A percentile compares a stretch with the other conserved stretches of the same genome.
phyloP scores from a whole-genome alignment of 164 flowering plant species.

The Chloranthus sessilifolius region DNA sequence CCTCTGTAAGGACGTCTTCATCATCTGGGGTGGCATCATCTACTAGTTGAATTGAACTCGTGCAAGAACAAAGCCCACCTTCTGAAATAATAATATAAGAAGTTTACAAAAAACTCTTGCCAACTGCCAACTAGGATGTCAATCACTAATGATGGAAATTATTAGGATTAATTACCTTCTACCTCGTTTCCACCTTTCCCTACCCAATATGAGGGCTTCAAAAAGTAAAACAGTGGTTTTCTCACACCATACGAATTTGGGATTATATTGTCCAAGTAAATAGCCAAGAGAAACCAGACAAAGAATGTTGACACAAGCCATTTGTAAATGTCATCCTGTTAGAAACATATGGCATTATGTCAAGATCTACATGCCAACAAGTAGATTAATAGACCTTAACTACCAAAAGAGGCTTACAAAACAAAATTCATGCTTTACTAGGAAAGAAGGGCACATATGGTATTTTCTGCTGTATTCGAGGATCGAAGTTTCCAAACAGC shows the following conservation, averaged over 20 bases:
- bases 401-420: background rate
- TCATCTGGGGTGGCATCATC: slow-evolving; percentile 61
- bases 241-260: slow-evolving; percentile 82
- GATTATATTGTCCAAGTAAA: slow-evolving; percentile 86
- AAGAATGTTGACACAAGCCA: slow-evolving; percentile 70
- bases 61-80: slow-evolving; percentile 77
- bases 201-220: slow-evolving; percentile 84
- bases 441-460: background rate
- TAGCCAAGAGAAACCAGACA: slow-evolving; percentile 77
- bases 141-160: slow-evolving; percentile 1
- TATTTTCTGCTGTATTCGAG: background rate
- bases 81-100: slow-evolving; percentile 32
- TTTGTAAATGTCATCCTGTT: slow-evolving; percentile 70
- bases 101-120: background rate
- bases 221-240: slow-evolving; percentile 72
- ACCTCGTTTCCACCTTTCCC: slow-evolving; percentile 76
- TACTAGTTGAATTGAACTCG: slow-evolving; percentile 43
- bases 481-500: background rate
- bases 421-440: background rate
- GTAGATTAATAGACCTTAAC: too few relatives aligned
- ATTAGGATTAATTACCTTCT: slow-evolving; percentile 47
- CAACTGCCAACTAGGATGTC: slow-evolving; percentile 5
- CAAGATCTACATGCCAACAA: slow-evolving; percentile 3
- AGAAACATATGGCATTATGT: slow-evolving; percentile 12
- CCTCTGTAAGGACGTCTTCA: slow-evolving; percentile 91